Evolutionary conservation across 1,284 basidiomycete genomes (phyloP).

Genomic region (Rhodofomes roseus): DNA sequence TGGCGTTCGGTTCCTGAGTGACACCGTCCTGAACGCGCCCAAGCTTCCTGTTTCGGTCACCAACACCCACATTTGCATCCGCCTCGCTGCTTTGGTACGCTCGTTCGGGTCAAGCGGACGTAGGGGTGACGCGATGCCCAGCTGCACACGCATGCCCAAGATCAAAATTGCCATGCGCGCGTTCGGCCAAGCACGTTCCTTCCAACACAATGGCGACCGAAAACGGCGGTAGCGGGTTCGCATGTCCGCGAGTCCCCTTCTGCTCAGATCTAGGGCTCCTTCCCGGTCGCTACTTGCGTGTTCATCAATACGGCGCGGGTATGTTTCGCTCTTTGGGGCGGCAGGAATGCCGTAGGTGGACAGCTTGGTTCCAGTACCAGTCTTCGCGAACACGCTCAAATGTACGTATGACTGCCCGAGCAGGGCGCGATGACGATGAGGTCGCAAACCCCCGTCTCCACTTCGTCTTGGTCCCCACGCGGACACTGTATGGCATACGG

Average conservation of each 20-base stretch:
- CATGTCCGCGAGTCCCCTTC: not conserved
- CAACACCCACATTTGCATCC: not conserved
- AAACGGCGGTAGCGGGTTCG: not conserved
- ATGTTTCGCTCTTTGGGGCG: not conserved
- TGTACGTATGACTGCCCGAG: not conserved
- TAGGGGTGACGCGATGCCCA: not conserved
- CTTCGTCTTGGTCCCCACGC: not conserved
- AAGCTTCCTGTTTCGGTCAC: not conserved
- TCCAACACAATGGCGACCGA: not conserved
- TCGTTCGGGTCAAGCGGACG: not conserved
- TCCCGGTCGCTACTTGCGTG: not conserved
- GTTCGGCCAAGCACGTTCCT: not conserved
- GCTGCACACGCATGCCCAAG: not conserved
- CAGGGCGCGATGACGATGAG: not conserved
- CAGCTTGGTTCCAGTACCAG: not conserved
- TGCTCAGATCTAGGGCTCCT: not conserved
- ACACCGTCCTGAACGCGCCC: not conserved
- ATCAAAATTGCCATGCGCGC: not conserved
- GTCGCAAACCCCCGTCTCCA: not conserved
- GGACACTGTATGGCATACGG: not conserved
- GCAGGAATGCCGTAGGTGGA: no score
- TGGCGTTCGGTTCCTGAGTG: not conserved
- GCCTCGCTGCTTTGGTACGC: not conserved
- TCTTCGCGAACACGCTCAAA: not conserved
- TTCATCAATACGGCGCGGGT: not conserved